These are phyloP conservation scores for Boletus sp. DNA, from an alignment of 1,284 basidiomycete species.

Conservation along the genomic window DNA sequence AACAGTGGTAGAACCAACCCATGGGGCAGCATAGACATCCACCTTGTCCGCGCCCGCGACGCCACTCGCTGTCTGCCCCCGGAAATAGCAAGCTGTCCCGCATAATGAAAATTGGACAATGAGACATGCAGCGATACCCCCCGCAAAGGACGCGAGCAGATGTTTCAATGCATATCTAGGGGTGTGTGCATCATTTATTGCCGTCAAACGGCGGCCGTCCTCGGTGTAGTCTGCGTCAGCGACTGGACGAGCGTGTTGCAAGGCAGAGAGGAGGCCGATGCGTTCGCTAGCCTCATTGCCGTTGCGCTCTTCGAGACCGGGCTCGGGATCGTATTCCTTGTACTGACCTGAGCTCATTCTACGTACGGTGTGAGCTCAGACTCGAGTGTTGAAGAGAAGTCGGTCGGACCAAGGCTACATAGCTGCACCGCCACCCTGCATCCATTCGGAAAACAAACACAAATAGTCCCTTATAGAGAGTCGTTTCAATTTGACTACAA, in stretches of 20 bases:
- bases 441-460: too few species aligned
- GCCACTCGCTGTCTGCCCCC: not conserved
- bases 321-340: conserved; percentile 24
- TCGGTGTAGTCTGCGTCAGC: not conserved
- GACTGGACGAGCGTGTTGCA: conserved; percentile 1
- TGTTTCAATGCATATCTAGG: conserved; percentile 20
- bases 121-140: conserved; percentile 28
- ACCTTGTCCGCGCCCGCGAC: not conserved
- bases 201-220: not conserved
- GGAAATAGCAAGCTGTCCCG: conserved; percentile 14
- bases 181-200: not conserved
- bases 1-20: conserved; percentile 67
- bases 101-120: conserved; percentile 27
- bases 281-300: conserved; percentile 10
- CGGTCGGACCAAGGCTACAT: not conserved
- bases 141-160: conserved; percentile 27
- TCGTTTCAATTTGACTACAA: too few species aligned
- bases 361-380: not conserved
- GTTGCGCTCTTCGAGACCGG: conserved; percentile 5
- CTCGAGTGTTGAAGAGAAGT: not conserved
- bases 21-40: conserved; percentile 46
- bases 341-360: conserved; percentile 12
- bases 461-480: too few species aligned
- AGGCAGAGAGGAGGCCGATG: conserved; percentile 19
- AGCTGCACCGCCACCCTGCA: conserved; percentile 29